Base-by-base conservation (phyloP, 495 filamentous ascomycete species). In the Aspergillus haitiensis region DNA sequence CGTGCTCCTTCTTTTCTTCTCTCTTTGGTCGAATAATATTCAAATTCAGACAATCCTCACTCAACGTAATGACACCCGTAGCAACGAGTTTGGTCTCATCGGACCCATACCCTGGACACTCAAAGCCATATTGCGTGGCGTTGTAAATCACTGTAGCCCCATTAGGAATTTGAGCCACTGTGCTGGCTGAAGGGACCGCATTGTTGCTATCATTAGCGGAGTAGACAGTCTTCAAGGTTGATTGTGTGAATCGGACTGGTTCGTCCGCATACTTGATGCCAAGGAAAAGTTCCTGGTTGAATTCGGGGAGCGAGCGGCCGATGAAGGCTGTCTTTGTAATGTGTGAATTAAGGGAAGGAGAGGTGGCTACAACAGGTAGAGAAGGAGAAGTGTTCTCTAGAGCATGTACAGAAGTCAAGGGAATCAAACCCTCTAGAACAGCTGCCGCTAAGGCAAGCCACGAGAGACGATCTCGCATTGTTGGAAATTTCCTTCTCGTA, bases 31-130 rank as follows among this genome's bases (percentile, higher is more conserved):
- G 79, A 35, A 86, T 72, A 9, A 90, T 75, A 61, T 88, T 88
- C 53, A 90, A 64, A 58, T 81, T 87, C 16, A 88, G 70, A 61
- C 87, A 90, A 69, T 90, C 77, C 62, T 90, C 86, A 52, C 70
- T 76, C 54, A 69, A 44, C 36, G 55, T 42, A 27, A 69, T 64
- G n/a, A 69, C 51, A 1, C 73, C 71, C 45, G 40, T 50, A 3
- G 66, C 50, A 5, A 72, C 62, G 5, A 74, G 32, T 0, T 52
- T 65, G 6, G 60, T 67, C 15, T 67, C 65, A 44, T 75, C 71
- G 7, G 69, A 72, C 32, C 72, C 72, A 54, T 75, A 75, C 0
- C 65, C 71, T 12, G 73, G 73, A 54, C 73, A 74, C 15, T 75
- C 73, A 40, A 71, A 60, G n/a, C 73, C 71, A 49, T 75, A 75